Conservation (phyloP, 2,329 filamentous ascomycete species). For the Fusarium abutilonis region DNA sequence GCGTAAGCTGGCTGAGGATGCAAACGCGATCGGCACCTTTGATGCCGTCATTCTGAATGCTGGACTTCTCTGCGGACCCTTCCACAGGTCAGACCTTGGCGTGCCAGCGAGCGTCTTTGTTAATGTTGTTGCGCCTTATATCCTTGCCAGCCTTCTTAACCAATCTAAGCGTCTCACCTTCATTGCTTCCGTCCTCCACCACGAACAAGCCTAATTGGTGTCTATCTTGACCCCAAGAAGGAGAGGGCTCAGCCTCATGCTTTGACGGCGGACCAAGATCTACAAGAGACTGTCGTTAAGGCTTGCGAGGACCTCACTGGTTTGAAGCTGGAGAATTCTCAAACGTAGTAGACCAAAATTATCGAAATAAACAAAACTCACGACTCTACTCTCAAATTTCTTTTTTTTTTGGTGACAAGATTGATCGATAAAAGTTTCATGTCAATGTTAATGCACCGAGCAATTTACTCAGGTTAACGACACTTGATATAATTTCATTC, state of each 20-base stretch:
- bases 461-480: no score
- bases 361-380: not conserved
- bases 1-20: constrained; percentile 35
- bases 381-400: not conserved
- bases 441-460: no score
- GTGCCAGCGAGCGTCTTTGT: constrained; percentile 36
- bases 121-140: constrained; percentile 40
- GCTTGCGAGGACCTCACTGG: constrained; percentile 30
- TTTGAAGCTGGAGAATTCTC: constrained; percentile 9
- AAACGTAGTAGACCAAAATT: not conserved
- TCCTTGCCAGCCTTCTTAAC: constrained; percentile 33
- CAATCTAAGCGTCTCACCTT: constrained; percentile 35
- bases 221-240: constrained; percentile 37
- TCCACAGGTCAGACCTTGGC: constrained; percentile 32
- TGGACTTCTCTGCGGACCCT: constrained; percentile 30
- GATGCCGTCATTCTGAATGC: constrained; percentile 38
- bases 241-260: constrained; percentile 24
- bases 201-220: constrained; percentile 25
- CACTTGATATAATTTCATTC: no score
- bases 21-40: constrained; percentile 36
- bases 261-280: constrained; percentile 12
- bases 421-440: no score
- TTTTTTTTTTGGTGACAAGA: no score
- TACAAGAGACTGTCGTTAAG: constrained; percentile 32
- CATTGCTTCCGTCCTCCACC: constrained; percentile 34